Evolutionary conservation across 2,329 filamentous ascomycete genomes (phyloP), one percentile per base, ranked within the genome.

Genomic region (Rhynchosporium secalis): DNA sequence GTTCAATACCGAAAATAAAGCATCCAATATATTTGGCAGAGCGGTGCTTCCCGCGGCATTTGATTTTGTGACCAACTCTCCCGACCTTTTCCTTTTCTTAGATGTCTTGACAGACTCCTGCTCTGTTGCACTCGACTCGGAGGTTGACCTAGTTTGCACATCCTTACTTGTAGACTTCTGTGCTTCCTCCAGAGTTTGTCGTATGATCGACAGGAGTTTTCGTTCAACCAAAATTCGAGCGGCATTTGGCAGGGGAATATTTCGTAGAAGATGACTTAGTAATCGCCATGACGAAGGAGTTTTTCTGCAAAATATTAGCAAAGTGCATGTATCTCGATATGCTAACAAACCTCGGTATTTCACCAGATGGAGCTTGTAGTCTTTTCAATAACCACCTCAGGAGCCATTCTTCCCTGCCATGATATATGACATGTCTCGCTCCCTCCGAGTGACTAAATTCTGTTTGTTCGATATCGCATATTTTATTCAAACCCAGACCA

Each of bases 191-290:
- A 92, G 75, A 0, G 87, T 84, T 69, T 85, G 83, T 69, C 87
- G 85, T 47, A 96, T 73, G 9, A 91, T 83, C 0, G 77, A 75
- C 40, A 90, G 76, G 58, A 96, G 91, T 51, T 85, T 82, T 61
- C 87, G 81, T 62, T 92, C 87, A 28, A 85, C 86, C 6, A 96
- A 80, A 3, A 89, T 86, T 62, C 86, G 86, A 8, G 90, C 89
- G 29, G 91, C 79, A 10, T 85, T 87, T 51, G 89, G 86, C 0
- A 86, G 78, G 0, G 90, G 87, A 20, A 94, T 84, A n/a, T 85
- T 78, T 56, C 80, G 78, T 59, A 91, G 81, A 54, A 89, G 78
- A 62, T 81, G 81, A 49, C 79, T 78, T 29, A 92, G 73, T 41
- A 92, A 80, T 36, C 77, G 79, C 89, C 86, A 88, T 9, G 83